Evolutionary conservation across 805 yeast species (phyloP).

Genomic region (Pichia pseudocactophila): DNA sequence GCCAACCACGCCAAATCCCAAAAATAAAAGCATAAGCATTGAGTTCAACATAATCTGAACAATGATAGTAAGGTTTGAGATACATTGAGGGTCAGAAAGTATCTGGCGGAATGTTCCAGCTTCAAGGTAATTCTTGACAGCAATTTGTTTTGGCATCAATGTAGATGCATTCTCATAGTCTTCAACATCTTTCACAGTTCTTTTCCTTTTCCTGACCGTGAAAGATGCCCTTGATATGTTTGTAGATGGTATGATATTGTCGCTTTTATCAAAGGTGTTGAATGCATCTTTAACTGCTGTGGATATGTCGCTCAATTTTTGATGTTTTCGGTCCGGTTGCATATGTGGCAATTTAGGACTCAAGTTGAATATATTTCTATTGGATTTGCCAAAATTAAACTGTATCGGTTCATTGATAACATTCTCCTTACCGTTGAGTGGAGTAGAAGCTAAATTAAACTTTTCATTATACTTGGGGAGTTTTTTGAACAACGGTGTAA

Average conservation of each 20-base stretch:
- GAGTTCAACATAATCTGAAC: slow-evolving; percentile 23
- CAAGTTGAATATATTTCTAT: slow-evolving; percentile 8
- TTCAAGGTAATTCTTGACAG: background rate
- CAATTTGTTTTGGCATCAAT: slow-evolving; percentile 1
- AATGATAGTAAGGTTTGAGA: slow-evolving; percentile 19
- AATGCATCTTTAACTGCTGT: slow-evolving; percentile 23
- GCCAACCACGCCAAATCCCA: slow-evolving; percentile 15
- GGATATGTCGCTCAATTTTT: slow-evolving; percentile 11
- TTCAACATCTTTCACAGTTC: background rate
- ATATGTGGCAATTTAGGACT: slow-evolving; percentile 18
- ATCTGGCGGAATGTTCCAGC: slow-evolving; percentile 9
- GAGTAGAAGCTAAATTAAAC: slow-evolving; percentile 1
- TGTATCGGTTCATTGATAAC: background rate
- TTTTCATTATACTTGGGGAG: background rate
- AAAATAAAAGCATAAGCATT: slow-evolving; percentile 16
- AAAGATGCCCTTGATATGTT: slow-evolving; percentile 8
- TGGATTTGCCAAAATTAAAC: slow-evolving; percentile 4
- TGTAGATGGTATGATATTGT: slow-evolving; percentile 2
- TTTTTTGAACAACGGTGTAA: slow-evolving; percentile 7
- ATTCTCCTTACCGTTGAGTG: background rate
- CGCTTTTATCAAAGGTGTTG: slow-evolving; percentile 20
- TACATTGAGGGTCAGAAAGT: slow-evolving; percentile 22
- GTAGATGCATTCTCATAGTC: no score
- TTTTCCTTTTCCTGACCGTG: slow-evolving; percentile 15
- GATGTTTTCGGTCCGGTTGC: slow-evolving; percentile 19